Percentiles rank a stretch among this genome's conserved stretches.
phyloP scores from a whole-genome alignment of 331 rosid species.

The Phaseolus coccineus region DNA sequence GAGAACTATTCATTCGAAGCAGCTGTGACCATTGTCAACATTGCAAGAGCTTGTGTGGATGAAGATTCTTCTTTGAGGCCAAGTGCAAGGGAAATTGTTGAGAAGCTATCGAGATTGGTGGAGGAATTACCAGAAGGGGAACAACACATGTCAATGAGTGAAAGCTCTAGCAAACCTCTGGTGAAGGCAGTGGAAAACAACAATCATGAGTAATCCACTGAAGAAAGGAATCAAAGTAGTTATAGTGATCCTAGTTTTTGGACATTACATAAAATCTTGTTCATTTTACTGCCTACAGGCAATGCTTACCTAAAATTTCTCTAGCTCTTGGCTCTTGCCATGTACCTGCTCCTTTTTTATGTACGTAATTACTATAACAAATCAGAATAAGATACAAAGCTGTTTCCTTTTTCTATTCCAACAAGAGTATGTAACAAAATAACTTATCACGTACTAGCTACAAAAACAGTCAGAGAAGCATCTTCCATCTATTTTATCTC shows the following conservation, averaged over 20 bases:
- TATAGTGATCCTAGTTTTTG: constrained; percentile 3
- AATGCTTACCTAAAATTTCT: constrained; percentile 14
- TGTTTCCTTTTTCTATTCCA: neutral
- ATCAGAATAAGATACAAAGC: constrained; percentile 40
- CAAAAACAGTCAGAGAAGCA: neutral
- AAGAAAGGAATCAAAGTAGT: constrained; percentile 24
- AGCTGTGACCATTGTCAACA: constrained; percentile 65
- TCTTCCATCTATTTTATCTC: neutral
- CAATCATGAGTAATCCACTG: constrained; percentile 46
- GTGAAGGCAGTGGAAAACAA: constrained; percentile 59
- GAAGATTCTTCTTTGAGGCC: constrained; percentile 83
- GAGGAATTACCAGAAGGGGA: constrained; percentile 68
- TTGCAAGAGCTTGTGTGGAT: constrained; percentile 81
- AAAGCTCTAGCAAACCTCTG: constrained; percentile 82
- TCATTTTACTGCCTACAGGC: neutral
- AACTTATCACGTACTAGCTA: neutral
- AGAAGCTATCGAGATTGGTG: constrained; percentile 72
- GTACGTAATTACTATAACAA: constrained; percentile 37
- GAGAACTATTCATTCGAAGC: constrained; percentile 75
- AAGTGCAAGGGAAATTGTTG: constrained; percentile 73
- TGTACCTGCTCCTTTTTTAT: neutral
- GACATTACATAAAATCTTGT: constrained; percentile 14
- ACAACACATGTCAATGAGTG: constrained; percentile 51
- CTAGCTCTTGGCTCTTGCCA: constrained; percentile 7
- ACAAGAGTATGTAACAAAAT: neutral